phyloP scores from a whole-genome alignment of 2,329 filamentous ascomycete species.

The Aspergillus caelatus region DNA sequence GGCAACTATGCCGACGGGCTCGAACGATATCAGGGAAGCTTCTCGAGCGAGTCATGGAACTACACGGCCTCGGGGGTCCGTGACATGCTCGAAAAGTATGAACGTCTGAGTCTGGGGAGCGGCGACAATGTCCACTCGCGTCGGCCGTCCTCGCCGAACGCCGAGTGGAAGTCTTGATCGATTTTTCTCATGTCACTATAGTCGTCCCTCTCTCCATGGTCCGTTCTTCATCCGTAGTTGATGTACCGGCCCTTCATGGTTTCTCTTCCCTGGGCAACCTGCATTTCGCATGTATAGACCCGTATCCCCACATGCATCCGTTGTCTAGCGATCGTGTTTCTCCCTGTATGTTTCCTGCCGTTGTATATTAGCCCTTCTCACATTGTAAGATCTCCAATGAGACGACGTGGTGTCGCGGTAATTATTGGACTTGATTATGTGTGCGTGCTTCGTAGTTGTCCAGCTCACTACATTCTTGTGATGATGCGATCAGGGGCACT shows the following conservation, averaged over 20 bases:
- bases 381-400: not conserved
- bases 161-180: not conserved
- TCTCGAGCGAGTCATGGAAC: not conserved
- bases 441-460: no score
- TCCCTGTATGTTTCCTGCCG: not conserved
- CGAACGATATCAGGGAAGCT: slow-evolving; percentile 32
- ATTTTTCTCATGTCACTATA: not conserved
- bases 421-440: no score
- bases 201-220: not conserved
- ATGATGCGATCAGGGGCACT: no score
- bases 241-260: not conserved
- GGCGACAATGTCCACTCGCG: not conserved
- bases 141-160: not conserved
- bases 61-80: not conserved
- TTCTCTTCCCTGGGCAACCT: not conserved
- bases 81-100: slow-evolving; percentile 1
- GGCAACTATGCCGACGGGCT: slow-evolving; percentile 38
- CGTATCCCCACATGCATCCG: not conserved
- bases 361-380: not conserved
- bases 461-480: no score
- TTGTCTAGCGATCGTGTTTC: not conserved
- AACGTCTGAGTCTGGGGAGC: not conserved
- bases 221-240: not conserved
- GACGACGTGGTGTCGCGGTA: no score
- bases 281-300: not conserved